Percentiles rank a stretch among this genome's conserved stretches.
Conservation (phyloP, 2,329 filamentous ascomycete genomes). For the Monilinia fructicola region DNA sequence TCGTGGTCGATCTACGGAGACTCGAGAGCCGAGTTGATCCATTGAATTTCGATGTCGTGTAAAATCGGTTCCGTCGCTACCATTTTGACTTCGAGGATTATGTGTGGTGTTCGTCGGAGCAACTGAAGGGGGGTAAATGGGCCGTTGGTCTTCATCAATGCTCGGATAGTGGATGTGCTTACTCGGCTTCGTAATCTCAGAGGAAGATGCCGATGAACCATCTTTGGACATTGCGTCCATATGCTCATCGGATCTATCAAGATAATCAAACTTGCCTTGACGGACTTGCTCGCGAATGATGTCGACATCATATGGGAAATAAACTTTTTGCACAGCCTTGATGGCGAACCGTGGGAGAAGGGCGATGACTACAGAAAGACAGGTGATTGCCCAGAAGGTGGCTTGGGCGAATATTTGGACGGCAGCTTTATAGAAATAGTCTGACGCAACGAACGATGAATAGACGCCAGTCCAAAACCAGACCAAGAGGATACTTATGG, state of each 20-base stretch:
- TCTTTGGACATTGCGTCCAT: slow-evolving; percentile 45
- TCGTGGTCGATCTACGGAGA: slow-evolving; percentile 58
- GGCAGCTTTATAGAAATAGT: slow-evolving; percentile 75
- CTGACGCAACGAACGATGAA: slow-evolving; percentile 50
- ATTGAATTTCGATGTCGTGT: slow-evolving; percentile 65
- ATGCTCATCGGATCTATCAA: slow-evolving; percentile 45
- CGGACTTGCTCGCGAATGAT: slow-evolving; percentile 91
- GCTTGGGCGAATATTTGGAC: slow-evolving; percentile 76
- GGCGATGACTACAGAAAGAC: slow-evolving; percentile 77
- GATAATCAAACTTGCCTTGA: slow-evolving; percentile 76
- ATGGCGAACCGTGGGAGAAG: slow-evolving; percentile 82
- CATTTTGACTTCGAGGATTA: slow-evolving; percentile 79
- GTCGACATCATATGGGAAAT: slow-evolving; percentile 88
- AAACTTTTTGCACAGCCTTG: slow-evolving; percentile 91
- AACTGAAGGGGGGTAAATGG: slow-evolving; percentile 90
- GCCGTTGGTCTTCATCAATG: slow-evolving; percentile 82
- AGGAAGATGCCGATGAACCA: slow-evolving; percentile 54
- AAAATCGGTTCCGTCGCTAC: slow-evolving; percentile 91
- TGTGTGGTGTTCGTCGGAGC: slow-evolving; percentile 75
- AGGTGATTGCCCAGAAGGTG: slow-evolving; percentile 82
- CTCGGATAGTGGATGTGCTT: slow-evolving; percentile 60
- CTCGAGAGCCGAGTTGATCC: slow-evolving; percentile 44
- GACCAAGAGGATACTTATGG: slow-evolving; percentile 79
- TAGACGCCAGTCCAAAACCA: slow-evolving; percentile 97
- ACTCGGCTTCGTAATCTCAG: slow-evolving; percentile 50